A percentile compares a stretch with the other conserved stretches of the same genome.
phyloP scores from a whole-genome alignment of 2,329 filamentous ascomycete genomes.

The Fusarium setosum region DNA sequence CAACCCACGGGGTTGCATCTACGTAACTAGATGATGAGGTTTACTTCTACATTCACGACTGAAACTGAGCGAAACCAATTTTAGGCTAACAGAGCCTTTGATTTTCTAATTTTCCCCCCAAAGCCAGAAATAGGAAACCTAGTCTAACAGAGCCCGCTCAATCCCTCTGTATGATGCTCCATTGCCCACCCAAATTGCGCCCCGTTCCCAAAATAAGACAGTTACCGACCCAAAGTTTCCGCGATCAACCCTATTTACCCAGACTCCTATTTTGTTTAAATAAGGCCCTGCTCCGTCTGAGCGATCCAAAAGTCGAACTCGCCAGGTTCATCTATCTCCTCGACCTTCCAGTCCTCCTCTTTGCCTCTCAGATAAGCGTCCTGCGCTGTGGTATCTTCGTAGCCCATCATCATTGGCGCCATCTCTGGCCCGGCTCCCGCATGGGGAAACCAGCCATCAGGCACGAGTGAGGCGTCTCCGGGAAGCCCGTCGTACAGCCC shows the following conservation, averaged over 20 bases:
- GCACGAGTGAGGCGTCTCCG: slow-evolving; percentile 8
- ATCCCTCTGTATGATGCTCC: slow-evolving; percentile 13
- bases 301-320: slow-evolving; percentile 49
- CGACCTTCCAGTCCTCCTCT: slow-evolving; percentile 50
- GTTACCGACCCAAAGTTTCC: neutral
- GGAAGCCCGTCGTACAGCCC: slow-evolving; percentile 22
- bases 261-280: neutral
- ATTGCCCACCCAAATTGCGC: slow-evolving; percentile 11
- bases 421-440: slow-evolving; percentile 17
- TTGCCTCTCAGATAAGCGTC: slow-evolving; percentile 48
- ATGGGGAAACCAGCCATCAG: slow-evolving; percentile 26
- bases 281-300: slow-evolving; percentile 40
- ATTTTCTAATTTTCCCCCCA: slow-evolving; percentile 3
- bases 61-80: too few species aligned
- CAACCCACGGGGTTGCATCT: neutral
- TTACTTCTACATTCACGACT: too few species aligned
- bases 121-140: slow-evolving; percentile 10
- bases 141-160: slow-evolving; percentile 29
- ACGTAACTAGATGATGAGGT: neutral
- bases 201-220: neutral
- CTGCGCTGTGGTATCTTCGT: slow-evolving; percentile 30
- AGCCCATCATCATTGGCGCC: slow-evolving; percentile 18
- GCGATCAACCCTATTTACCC: slow-evolving; percentile 6
- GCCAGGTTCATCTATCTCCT: slow-evolving; percentile 45
- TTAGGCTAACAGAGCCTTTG: neutral